phyloP scores from a whole-genome alignment of 108 stramenopile species.

The Nitzschia sp. region DNA sequence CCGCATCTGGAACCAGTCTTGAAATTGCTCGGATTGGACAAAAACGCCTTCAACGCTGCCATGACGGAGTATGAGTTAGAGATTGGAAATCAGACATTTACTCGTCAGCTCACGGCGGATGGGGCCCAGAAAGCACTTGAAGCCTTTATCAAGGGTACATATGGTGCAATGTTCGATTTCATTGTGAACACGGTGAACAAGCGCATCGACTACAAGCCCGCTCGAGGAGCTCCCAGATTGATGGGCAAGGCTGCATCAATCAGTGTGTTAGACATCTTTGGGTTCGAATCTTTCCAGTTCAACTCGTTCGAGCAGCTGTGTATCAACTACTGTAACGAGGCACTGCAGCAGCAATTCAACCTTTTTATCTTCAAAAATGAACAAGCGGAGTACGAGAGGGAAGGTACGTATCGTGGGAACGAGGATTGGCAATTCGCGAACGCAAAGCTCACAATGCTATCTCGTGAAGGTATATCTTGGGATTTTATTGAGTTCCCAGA shows the following conservation, averaged over 20 bases:
- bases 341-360: conserved; percentile 94
- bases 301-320: conserved; percentile 95
- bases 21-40: conserved; percentile 65
- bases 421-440: conserved; percentile 74
- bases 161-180: conserved; percentile 84
- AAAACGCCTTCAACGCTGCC: conserved; percentile 58
- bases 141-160: conserved; percentile 93
- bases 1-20: conserved; percentile 52
- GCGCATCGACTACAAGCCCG: conserved; percentile 47
- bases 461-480: conserved; percentile 91
- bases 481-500: conserved; percentile 89
- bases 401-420: conserved; percentile 60
- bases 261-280: conserved; percentile 99
- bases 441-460: conserved; percentile 20
- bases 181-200: conserved; percentile 90
- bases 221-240: neutral
- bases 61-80: conserved; percentile 68
- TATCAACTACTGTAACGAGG: conserved; percentile 97
- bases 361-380: conserved; percentile 87
- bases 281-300: conserved; percentile 94
- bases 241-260: conserved; percentile 57
- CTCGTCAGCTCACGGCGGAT: conserved; percentile 63
- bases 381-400: conserved; percentile 77
- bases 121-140: conserved; percentile 79
- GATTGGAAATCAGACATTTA: conserved; percentile 74